A percentile compares a stretch with the other conserved stretches of the same genome.
Conservation (phyloP, 345 rosid species). For the Garcia nutans region DNA sequence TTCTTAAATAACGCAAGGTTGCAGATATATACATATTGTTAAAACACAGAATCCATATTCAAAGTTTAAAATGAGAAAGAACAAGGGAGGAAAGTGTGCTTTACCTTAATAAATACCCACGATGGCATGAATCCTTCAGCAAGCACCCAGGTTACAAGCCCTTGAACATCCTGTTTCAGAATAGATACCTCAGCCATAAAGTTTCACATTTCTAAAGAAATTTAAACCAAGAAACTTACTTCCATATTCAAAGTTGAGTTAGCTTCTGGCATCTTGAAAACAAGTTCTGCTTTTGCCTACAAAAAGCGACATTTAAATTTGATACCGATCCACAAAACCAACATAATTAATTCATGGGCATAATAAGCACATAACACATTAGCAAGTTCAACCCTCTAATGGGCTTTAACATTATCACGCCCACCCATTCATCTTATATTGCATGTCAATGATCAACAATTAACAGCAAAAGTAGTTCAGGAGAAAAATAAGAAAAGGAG, state of each 20-base stretch:
- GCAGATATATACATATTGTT: not conserved
- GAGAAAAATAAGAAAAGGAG: not conserved
- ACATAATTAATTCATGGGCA: not conserved
- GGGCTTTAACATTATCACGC: not conserved
- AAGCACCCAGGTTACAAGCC: slow-evolving; percentile 98
- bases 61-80: not conserved
- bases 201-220: slow-evolving; percentile 3
- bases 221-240: slow-evolving; percentile 36
- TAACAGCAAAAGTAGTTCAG: not conserved
- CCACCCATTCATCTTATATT: not conserved
- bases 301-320: slow-evolving; percentile 10
- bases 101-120: slow-evolving; percentile 87
- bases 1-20: not conserved
- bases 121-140: slow-evolving; percentile 89
- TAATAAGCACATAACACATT: not conserved
- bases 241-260: slow-evolving; percentile 61
- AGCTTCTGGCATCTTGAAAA: slow-evolving; percentile 59
- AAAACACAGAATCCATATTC: not conserved
- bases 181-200: slow-evolving; percentile 3
- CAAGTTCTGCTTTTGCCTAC: slow-evolving; percentile 85
- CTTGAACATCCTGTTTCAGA: slow-evolving; percentile 76
- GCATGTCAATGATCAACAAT: not conserved
- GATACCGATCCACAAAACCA: not conserved
- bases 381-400: not conserved
- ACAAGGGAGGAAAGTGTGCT: not conserved